Percentiles rank a stretch among this genome's conserved stretches.
phyloP scores from a whole-genome alignment of 1,284 basidiomycete genomes.

The Ceratobasidium papillatum region DNA sequence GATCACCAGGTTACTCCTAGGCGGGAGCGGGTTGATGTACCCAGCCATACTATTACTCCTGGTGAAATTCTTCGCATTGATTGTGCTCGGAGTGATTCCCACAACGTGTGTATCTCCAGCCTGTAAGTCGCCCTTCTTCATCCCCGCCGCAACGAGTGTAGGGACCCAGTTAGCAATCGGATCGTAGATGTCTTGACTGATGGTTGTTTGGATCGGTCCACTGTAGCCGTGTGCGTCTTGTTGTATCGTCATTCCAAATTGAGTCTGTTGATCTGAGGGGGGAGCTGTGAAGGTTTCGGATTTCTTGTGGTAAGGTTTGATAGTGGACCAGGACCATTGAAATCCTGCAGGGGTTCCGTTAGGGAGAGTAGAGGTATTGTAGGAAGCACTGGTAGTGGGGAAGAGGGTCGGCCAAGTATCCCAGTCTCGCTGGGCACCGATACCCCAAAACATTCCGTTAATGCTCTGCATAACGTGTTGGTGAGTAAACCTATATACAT shows the following conservation, averaged over 20 bases:
- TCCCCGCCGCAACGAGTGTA: slow-evolving; percentile 20
- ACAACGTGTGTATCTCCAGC: slow-evolving; percentile 30
- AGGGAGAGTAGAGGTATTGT: slow-evolving; percentile 27
- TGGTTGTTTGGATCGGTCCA: slow-evolving; percentile 55
- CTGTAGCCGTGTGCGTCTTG: slow-evolving; percentile 53
- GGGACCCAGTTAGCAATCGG: slow-evolving; percentile 52
- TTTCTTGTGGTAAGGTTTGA: slow-evolving; percentile 43
- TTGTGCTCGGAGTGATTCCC: slow-evolving; percentile 19
- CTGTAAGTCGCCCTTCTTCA: slow-evolving; percentile 27
- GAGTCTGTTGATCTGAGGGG: slow-evolving; percentile 42
- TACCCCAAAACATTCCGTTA: slow-evolving; percentile 56
- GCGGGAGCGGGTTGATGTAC: slow-evolving; percentile 20
- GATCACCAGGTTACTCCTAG: slow-evolving; percentile 25
- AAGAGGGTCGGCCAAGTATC: slow-evolving; percentile 33
- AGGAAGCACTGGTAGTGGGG: slow-evolving; percentile 17
- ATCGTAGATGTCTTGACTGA: slow-evolving; percentile 49
- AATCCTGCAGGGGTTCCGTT: slow-evolving; percentile 31
- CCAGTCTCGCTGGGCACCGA: slow-evolving; percentile 20
- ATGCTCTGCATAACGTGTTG: slow-evolving; percentile 42
- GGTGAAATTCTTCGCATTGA: slow-evolving; percentile 37
- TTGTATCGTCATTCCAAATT: slow-evolving; percentile 53
- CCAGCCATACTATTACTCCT: slow-evolving; percentile 39
- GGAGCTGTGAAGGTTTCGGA: slow-evolving; percentile 56
- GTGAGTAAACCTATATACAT: background rate
- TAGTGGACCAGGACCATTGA: slow-evolving; percentile 17